These are phyloP conservation scores for Sequoiadendron giganteum DNA, from an alignment of 75 land plant species.

Conservation along the genomic window DNA sequence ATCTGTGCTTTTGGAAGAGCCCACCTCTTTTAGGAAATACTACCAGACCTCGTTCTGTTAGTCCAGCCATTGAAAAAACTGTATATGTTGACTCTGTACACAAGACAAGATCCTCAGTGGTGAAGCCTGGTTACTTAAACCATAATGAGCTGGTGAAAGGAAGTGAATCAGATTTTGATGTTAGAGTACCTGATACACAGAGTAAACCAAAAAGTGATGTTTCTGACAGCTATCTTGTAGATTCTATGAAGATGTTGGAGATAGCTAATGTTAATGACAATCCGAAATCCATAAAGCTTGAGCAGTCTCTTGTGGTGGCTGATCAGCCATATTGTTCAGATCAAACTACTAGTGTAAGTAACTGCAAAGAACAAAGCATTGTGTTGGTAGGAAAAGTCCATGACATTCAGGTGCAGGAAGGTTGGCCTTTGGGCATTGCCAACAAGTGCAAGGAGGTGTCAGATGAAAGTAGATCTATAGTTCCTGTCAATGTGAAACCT, in stretches of 20 bases:
- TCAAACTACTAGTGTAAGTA: background rate
- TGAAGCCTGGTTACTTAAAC: constrained; percentile 5
- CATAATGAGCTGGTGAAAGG: constrained; percentile 7
- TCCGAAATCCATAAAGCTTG: background rate
- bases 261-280: background rate
- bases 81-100: constrained; percentile 32
- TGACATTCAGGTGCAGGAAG: constrained; percentile 7
- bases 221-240: background rate
- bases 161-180: background rate
- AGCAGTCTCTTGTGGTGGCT: background rate
- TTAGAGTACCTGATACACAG: background rate
- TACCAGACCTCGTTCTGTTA: constrained; percentile 10
- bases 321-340: constrained; percentile 1
- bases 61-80: constrained; percentile 38
- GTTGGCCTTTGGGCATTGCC: constrained; percentile 15
- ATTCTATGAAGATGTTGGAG: background rate
- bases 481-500: constrained; percentile 3
- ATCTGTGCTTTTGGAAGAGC: constrained; percentile 10
- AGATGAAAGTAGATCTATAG: background rate
- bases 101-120: background rate
- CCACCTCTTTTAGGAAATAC: constrained; percentile 1
- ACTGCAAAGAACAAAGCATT: background rate
- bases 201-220: background rate
- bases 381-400: background rate
- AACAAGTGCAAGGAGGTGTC: background rate